Conservation (phyloP, 495 filamentous ascomycete genomes). For the Aspergillus bridgeri region DNA sequence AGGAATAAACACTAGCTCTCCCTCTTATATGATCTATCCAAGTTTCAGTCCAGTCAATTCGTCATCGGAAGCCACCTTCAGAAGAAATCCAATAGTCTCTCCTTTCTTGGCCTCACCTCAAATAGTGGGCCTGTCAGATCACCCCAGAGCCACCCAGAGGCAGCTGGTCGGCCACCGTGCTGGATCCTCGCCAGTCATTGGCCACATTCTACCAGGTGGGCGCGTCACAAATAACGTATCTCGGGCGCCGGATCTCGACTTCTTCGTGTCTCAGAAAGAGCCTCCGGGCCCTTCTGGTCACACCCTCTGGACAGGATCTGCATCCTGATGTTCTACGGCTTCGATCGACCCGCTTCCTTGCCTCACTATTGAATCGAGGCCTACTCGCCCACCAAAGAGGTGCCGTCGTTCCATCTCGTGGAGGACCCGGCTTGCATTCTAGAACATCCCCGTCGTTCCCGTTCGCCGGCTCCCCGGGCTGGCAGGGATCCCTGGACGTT, state of each 20-base stretch:
- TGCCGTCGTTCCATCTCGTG: conserved; percentile 20
- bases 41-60: conserved; percentile 2
- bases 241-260: conserved; percentile 2
- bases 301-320: conserved; percentile 6
- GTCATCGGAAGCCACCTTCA: conserved; percentile 9
- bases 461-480: conserved; percentile 4
- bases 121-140: conserved; percentile 17
- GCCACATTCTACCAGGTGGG: conserved; percentile 6
- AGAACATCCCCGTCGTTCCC: conserved; percentile 19
- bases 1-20: conserved; percentile 3
- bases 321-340: conserved; percentile 5
- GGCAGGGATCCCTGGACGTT: neutral
- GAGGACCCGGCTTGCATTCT: conserved; percentile 22
- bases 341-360: conserved; percentile 19
- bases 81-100: conserved; percentile 17
- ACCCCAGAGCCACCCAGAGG: conserved; percentile 12
- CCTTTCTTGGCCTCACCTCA: conserved; percentile 24
- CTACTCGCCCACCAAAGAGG: conserved; percentile 21
- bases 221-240: conserved; percentile 7
- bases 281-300: neutral
- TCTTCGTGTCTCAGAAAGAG: conserved; percentile 12
- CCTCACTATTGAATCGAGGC: conserved; percentile 21
- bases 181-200: conserved; percentile 17
- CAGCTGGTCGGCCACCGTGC: conserved; percentile 23
- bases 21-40: neutral